Percentiles rank a stretch among this genome's conserved stretches.
Evolutionary conservation across 78 protist species (phyloP).

Genomic region (Emiliania huxleyi): DNA sequence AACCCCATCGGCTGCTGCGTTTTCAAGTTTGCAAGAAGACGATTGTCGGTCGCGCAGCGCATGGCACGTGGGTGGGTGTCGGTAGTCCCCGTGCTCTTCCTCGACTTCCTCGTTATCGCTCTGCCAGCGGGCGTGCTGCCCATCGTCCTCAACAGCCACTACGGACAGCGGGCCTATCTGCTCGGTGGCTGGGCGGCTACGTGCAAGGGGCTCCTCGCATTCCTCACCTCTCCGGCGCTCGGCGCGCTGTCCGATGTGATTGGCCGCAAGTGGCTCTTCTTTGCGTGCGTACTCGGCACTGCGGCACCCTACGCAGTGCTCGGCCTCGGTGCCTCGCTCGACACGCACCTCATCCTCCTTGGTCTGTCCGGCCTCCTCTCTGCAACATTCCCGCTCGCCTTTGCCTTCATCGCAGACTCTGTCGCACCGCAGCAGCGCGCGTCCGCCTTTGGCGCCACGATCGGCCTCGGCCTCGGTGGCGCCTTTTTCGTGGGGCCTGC

Average conservation of each 20-base stretch:
- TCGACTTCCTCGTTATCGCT: background rate
- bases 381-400: background rate
- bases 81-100: background rate
- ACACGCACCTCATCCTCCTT: background rate
- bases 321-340: background rate
- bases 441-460: background rate
- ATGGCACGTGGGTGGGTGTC: background rate
- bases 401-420: background rate
- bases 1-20: too few species aligned
- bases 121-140: background rate
- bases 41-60: too few species aligned
- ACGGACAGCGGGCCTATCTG: background rate
- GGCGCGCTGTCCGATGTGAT: background rate
- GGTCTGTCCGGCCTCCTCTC: background rate
- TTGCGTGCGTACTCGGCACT: background rate
- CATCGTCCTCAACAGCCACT: background rate
- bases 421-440: background rate
- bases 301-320: background rate
- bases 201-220: background rate
- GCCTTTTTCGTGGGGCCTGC: too few species aligned
- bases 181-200: background rate
- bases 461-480: background rate
- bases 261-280: background rate
- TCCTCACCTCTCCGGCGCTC: background rate
- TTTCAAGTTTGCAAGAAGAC: too few species aligned